These are phyloP conservation scores for Hyaloscypha variabilis DNA, from an alignment of 495 filamentous ascomycete genomes.

Conservation along the genomic window DNA sequence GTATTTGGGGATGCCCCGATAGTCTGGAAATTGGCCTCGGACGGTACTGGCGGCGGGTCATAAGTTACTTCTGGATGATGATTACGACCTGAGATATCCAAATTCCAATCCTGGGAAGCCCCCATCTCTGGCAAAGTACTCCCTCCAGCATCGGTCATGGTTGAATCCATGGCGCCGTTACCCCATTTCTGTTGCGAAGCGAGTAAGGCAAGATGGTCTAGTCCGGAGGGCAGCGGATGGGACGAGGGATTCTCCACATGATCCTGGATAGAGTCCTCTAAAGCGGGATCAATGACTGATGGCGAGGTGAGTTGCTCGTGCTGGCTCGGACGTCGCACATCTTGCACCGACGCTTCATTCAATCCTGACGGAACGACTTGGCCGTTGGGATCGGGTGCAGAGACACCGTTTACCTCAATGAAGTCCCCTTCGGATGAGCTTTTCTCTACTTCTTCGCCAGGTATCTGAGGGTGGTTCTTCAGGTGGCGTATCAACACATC, in stretches of 20 bases:
- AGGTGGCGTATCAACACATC: slow-evolving; percentile 56
- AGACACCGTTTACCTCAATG: slow-evolving; percentile 30
- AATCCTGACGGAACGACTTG: slow-evolving; percentile 12
- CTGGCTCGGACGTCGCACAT: slow-evolving; percentile 12
- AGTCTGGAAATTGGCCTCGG: slow-evolving; percentile 40
- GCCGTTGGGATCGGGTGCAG: background rate
- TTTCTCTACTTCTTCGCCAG: slow-evolving; percentile 31
- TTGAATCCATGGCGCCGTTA: slow-evolving; percentile 27
- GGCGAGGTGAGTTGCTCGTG: slow-evolving; percentile 31
- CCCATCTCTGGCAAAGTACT: slow-evolving; percentile 43
- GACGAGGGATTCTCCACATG: slow-evolving; percentile 12
- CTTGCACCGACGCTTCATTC: slow-evolving; percentile 22
- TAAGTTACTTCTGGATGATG: slow-evolving; percentile 31
- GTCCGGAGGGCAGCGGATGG: slow-evolving; percentile 18
- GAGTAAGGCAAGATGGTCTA: slow-evolving; percentile 23
- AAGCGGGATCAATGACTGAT: slow-evolving; percentile 40
- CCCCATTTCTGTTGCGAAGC: slow-evolving; percentile 24
- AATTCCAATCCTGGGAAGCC: slow-evolving; percentile 12
- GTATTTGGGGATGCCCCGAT: slow-evolving; percentile 39
- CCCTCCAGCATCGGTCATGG: slow-evolving; percentile 41
- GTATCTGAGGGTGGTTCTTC: slow-evolving; percentile 36
- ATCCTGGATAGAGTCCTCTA: slow-evolving; percentile 38
- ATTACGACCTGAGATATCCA: slow-evolving; percentile 26
- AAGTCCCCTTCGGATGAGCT: slow-evolving; percentile 22
- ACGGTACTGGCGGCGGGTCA: slow-evolving; percentile 35